Conservation (phyloP, 257 asterid species). For the Catharanthus roseus region DNA sequence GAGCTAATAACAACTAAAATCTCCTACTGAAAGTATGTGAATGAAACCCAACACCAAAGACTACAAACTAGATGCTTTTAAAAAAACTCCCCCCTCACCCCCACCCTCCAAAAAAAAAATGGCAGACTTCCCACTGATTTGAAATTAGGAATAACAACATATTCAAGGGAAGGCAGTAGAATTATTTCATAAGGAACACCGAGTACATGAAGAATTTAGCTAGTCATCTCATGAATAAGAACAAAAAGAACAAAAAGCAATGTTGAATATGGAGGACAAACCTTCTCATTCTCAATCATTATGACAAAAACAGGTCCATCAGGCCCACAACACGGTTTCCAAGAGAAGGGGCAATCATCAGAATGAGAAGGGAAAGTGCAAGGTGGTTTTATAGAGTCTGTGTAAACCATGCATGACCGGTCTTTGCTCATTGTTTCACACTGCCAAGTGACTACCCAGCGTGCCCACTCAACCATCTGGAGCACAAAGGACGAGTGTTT, state of each 20-base stretch:
- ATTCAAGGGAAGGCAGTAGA: not conserved
- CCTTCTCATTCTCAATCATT: conserved; percentile 93
- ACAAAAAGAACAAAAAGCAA: not conserved
- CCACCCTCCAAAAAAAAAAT: not conserved
- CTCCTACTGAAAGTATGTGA: not conserved
- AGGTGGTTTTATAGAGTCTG: conserved; percentile 51
- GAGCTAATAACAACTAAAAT: not conserved
- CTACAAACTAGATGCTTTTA: not conserved
- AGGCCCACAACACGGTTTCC: conserved; percentile 56
- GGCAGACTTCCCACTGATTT: not conserved
- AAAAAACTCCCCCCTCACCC: not conserved
- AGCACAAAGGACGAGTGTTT: conserved; percentile 68
- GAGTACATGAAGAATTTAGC: not conserved
- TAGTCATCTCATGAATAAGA: not conserved
- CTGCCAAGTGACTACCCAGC: conserved; percentile 97
- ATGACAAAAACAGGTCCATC: conserved; percentile 81
- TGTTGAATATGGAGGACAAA: conserved; percentile 18
- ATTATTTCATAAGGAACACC: not conserved
- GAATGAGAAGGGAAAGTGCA: conserved; percentile 85
- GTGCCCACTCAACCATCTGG: conserved; percentile 99
- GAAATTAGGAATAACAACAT: not conserved
- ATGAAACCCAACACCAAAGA: too few relatives aligned
- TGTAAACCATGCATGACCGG: conserved; percentile 37
- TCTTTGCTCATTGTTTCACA: conserved; percentile 78
- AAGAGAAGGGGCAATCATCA: conserved; percentile 68